Conservation (phyloP, 495 filamentous ascomycete genomes). For the Aspergillus nanangensis region DNA sequence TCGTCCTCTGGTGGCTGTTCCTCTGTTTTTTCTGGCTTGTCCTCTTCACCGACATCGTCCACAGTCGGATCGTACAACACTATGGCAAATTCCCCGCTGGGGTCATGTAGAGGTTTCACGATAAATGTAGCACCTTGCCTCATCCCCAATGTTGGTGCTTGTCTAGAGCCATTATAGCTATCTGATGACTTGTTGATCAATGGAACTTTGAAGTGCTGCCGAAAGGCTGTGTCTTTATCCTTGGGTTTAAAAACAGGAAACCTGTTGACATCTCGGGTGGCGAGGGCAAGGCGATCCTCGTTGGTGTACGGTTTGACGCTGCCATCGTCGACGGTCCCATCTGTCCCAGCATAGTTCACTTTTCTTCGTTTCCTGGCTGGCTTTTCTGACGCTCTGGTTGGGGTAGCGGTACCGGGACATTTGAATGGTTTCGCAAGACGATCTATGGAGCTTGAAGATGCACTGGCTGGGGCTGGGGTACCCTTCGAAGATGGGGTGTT, state of each 20-base stretch:
- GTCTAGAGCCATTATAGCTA: conserved; percentile 69
- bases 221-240: conserved; percentile 79
- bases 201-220: conserved; percentile 79
- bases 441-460: conserved; percentile 54
- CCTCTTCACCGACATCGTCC: conserved; percentile 68
- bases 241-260: conserved; percentile 89
- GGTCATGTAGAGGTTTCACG: conserved; percentile 89
- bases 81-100: conserved; percentile 92
- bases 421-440: conserved; percentile 83
- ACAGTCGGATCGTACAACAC: conserved; percentile 94
- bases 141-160: conserved; percentile 83
- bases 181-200: conserved; percentile 72
- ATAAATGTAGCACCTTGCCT: conserved; percentile 79
- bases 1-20: conserved; percentile 47
- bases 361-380: conserved; percentile 83
- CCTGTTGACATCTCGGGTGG: conserved; percentile 81
- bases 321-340: conserved; percentile 59
- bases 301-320: conserved; percentile 82
- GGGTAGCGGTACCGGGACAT: conserved; percentile 79
- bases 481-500: conserved; percentile 35
- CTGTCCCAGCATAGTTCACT: conserved; percentile 83
- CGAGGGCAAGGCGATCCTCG: conserved; percentile 79
- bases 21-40: conserved; percentile 44
- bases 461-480: conserved; percentile 24
- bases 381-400: conserved; percentile 68